Evolutionary conservation across 495 filamentous ascomycete genomes (phyloP), one percentile per base, ranked within the genome.

Genomic region (Jackrogersella multiformis): DNA sequence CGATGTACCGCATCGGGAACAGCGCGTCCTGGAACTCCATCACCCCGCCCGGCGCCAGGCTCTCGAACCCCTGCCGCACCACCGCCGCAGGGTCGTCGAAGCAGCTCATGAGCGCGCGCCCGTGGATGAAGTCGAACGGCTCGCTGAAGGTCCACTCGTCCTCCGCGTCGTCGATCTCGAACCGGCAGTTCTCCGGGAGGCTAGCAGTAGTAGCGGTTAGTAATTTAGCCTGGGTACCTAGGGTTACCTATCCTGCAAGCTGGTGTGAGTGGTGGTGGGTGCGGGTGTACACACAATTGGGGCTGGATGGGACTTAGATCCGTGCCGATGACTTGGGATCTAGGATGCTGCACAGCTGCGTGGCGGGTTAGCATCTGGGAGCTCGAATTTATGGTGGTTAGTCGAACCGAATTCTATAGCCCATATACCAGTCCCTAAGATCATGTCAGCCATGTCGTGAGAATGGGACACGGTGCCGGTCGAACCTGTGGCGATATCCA

Each of bases 291-390:
- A 26, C 41, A 81, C 83, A 78, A 81, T 30, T 71, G 24, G 3
- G 85, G 83, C 68, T 88, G 85, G 45, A 83, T 82, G 1, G 85
- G 78, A 44, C 79, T 82, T 0, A 87, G 69, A 66, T 87, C 84
- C 16, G 80, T 80, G 21, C 84, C 83, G 9, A 85, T 61, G 34
- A 82, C 71, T 26, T 77, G 61, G 4, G 78, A 73, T 15, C 48
- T 57, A 18, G 68, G 65, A 67, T 76, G 64, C 56, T 74, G 61
- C 34, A 55, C 51, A 5, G 78, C 76, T 78, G 23, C 16, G 26
- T 2, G 51, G 38, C 30, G 34, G 13, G 45, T 63, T 56, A 63
- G 58, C n/a, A 57, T 62, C 9, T 10, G 21, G n/a, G 10, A 0
- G 12, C 8, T 16, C 5, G 30, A 12, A 39, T 2, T 5, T 30